Evolutionary conservation across 345 rosid species (phyloP), one percentile per base, ranked within the genome.

Genomic region (Camelina laxa): DNA sequence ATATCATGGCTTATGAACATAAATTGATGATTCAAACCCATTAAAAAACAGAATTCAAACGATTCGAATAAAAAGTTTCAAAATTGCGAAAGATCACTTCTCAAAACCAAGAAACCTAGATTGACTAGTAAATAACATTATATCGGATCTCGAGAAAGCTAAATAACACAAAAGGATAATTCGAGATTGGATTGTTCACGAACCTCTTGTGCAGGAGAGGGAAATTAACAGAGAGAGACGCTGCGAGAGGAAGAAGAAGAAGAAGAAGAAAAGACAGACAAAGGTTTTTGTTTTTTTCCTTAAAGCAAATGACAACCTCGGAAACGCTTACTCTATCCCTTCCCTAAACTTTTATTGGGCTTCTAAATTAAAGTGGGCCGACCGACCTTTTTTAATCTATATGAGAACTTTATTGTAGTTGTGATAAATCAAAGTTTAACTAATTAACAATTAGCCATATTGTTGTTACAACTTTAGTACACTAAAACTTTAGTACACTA

Each of bases 171-270:
- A 12, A 58, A 58, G 24, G 0, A 58, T 49, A 41, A 41, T 36
- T 36, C n/a, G 39, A 68, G 69, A 68, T 68, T 51, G 69, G 57
- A 60, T 62, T 22, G 66, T 51, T 75, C 44, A 48, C 74, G 58
- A 76, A 76, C 80, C 80, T 69, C 70, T 22, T 16, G 75, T 12
- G 58, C 57, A 30, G 11, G 24, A 22, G 24, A 22, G 24, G 24
- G 27, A 66, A 58, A 47, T 58, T 16, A 47, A 63, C 19, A 15
- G 21, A 66, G 30, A 33, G 53, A 49, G 17, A 67, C 73, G 67
- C 36, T 58, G 14, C 63, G 30, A 60, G 61, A 45, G 15, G 48
- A 44, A 33, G 8, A 33, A 33, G 27, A 24, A 22, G 24, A 22
- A 27, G 30, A 27, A 27, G 30, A 27, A 27, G 24, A 22, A 22